Base-by-base conservation (phyloP, 2,329 filamentous ascomycete species). In the Phyllosticta citribraziliensis region DNA sequence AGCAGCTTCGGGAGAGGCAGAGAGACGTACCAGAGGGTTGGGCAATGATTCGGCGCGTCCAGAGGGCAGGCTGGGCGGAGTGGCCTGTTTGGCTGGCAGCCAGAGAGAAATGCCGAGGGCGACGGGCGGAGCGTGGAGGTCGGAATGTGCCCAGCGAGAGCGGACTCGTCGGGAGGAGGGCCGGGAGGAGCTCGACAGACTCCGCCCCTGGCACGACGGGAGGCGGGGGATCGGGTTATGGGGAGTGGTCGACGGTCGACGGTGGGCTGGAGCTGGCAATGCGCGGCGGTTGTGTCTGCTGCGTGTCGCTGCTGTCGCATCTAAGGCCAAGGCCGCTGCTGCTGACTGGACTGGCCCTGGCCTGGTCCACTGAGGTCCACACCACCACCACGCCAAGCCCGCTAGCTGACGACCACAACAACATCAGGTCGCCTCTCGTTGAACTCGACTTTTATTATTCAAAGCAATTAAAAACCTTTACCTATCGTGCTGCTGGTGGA, bases 11-110 rank as follows among this genome's bases (percentile, higher is more conserved):
- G 54, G 60, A 58, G n/a, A 33, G 51, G 55, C 57, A 35, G 64
- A 65, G 63, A 65, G 64, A 74, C 72, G 70, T 72, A 74, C 73
- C 72, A 70, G 56, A 67, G 61, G 56, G 58, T 55, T 55, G 62
- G 55, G 55, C 60, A 62, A 60, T 60, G 60, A 64, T 59, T 57
- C 50, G 70, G 71, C 72, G 72, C 71, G 71, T 72, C 69, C 70
- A 72, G 70, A 69, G 66, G 66, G 70, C 70, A 69, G 70, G 66
- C 70, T 70, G 68, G 68, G 66, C 70, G 59, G 55, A 19, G 27
- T 57, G 52, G 64, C 66, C 63, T 70, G 70, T 71, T 70, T 71
- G 69, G 70, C 71, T 70, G 68, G 66, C 65, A 61, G 22, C 14
- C 33, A 57, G 54, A 62, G 60, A 62, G 56, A 62, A 58, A 55